Percentiles rank a stretch among this genome's conserved stretches.
Conservation (phyloP, 176 grass and related monocot species). For the Neostapfia colusana region DNA sequence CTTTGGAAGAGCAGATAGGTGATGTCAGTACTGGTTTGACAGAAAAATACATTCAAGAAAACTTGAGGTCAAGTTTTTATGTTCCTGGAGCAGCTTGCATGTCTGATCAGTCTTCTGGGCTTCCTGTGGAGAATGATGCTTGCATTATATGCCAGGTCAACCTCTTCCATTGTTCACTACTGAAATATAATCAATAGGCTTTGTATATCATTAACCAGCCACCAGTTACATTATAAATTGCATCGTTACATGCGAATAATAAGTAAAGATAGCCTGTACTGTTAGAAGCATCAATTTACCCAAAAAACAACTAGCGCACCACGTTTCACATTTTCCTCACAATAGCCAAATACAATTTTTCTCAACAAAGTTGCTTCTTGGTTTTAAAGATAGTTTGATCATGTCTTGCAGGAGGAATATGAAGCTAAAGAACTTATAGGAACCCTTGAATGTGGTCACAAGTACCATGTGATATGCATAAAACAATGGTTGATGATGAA, state of each 20-base stretch:
- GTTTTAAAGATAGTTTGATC: conserved; percentile 8
- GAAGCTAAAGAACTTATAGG: conserved; percentile 45
- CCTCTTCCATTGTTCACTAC: conserved; percentile 13
- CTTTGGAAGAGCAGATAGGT: conserved; percentile 66
- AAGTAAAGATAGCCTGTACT: not conserved
- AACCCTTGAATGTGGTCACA: conserved; percentile 60
- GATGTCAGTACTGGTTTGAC: conserved; percentile 62
- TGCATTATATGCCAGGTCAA: conserved; percentile 76
- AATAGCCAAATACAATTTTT: conserved; percentile 3
- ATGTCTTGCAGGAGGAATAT: conserved; percentile 58
- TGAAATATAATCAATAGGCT: not conserved
- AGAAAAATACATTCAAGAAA: conserved; percentile 54
- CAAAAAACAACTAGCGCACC: not conserved
- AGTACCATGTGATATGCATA: conserved; percentile 53
- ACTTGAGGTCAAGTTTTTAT: conserved; percentile 42
- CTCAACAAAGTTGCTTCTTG: not conserved
- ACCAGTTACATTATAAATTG: conserved; percentile 19
- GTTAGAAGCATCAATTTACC: conserved; percentile 23
- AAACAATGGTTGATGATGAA: conserved; percentile 66
- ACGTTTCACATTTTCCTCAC: not conserved
- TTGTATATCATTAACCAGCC: conserved; percentile 3
- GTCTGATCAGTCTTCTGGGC: conserved; percentile 33
- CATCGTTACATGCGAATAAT: not conserved
- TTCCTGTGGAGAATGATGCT: conserved; percentile 50
- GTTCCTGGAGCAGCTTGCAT: conserved; percentile 16